phyloP scores from a whole-genome alignment of 139 green algal genomes.

The Coelastrella sp. region DNA sequence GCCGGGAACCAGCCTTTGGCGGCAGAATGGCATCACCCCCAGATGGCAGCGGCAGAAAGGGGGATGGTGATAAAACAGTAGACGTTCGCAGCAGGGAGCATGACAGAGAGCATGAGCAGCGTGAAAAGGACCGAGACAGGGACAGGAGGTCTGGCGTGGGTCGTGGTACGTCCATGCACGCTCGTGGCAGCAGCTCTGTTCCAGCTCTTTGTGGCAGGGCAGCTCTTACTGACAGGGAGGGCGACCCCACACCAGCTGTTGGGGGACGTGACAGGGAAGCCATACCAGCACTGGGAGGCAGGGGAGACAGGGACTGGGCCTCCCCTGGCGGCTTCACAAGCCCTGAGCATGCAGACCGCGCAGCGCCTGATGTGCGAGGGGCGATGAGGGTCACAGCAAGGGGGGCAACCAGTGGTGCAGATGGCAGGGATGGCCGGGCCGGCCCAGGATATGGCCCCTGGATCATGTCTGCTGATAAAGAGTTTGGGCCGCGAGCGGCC shows the following conservation, averaged over 20 bases:
- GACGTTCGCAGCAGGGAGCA: neutral
- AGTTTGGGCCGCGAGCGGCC: neutral
- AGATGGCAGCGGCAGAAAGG: neutral
- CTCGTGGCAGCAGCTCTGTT: neutral
- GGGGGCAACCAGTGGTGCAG: neutral
- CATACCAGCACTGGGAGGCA: neutral
- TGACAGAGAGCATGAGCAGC: slow-evolving; percentile 9
- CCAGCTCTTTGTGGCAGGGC: neutral
- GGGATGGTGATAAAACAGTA: neutral
- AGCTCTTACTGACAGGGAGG: neutral
- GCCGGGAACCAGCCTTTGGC: neutral
- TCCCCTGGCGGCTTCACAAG: slow-evolving; percentile 6
- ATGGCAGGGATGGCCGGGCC: neutral
- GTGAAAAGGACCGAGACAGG: neutral
- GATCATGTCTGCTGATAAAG: neutral
- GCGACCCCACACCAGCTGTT: neutral
- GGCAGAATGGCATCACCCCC: neutral
- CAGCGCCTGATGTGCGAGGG: neutral
- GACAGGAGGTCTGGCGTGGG: neutral
- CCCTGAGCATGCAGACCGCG: neutral
- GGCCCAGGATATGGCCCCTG: neutral
- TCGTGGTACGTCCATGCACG: neutral
- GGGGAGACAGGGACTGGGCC: slow-evolving; percentile 25
- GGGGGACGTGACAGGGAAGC: neutral
- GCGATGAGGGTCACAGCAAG: neutral